These are phyloP conservation scores for Sutorius australiensis DNA, from an alignment of 768 basidiomycete species.

Conservation along the genomic window DNA sequence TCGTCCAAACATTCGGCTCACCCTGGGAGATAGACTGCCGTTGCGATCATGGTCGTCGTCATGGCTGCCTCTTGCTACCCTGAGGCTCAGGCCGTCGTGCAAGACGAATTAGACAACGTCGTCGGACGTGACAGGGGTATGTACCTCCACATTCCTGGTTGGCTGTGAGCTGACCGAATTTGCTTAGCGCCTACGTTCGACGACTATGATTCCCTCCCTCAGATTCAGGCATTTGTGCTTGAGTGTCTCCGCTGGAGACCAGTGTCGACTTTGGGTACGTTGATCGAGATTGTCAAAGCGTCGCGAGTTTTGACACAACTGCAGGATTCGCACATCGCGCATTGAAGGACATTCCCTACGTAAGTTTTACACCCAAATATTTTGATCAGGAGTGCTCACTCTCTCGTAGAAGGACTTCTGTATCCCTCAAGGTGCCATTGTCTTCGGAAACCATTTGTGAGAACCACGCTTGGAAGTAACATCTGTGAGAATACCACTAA, in stretches of 20 bases:
- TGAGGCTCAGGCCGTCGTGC: slow-evolving; percentile 46
- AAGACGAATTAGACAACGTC: slow-evolving; percentile 52
- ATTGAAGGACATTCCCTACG: slow-evolving; percentile 62
- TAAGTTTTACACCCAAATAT: slow-evolving; percentile 21
- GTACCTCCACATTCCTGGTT: neutral
- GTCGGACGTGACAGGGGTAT: slow-evolving; percentile 42
- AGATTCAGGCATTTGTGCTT: slow-evolving; percentile 39
- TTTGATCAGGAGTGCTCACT: neutral
- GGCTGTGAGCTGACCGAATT: neutral
- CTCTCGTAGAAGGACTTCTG: slow-evolving; percentile 31
- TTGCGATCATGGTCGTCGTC: slow-evolving; percentile 52
- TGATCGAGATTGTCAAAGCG: neutral
- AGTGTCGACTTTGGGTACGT: slow-evolving; percentile 31
- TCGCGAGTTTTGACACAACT: neutral
- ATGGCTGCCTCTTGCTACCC: slow-evolving; percentile 58
- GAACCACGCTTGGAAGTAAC: neutral
- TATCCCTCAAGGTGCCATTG: slow-evolving; percentile 35
- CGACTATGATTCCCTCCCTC: slow-evolving; percentile 35
- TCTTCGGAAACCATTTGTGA: slow-evolving; percentile 37
- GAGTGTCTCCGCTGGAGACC: slow-evolving; percentile 44
- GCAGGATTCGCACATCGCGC: slow-evolving; percentile 61
- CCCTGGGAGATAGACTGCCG: slow-evolving; percentile 38
- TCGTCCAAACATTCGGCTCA: neutral
- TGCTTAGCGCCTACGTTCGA: slow-evolving; percentile 38
- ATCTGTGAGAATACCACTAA: neutral